Base-by-base conservation (phyloP, 2,329 filamentous ascomycete genomes). In the Trichoderma brevicompactum region DNA sequence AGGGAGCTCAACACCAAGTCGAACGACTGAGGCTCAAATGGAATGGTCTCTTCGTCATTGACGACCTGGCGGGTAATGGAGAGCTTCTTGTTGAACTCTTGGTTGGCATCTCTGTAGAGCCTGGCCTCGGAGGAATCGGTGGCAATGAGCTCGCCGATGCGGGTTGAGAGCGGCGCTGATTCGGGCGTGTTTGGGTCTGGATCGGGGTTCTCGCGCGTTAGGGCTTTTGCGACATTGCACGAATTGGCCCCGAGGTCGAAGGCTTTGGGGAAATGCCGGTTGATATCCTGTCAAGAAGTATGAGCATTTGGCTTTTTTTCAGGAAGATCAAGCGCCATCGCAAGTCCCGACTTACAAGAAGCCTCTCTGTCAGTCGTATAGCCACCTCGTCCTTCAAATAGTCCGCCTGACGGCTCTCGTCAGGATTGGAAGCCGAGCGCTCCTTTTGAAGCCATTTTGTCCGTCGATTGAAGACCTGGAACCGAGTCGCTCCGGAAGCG, bases 321-420 rank as follows among this genome's bases (percentile, higher is more conserved):
- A 28, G 23, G 23, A 28, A 28, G 23, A 28, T 3, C 23, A 28
- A 28, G 23, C 23, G 23, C 10, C 15, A 56, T 17, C 5, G 32
- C 28, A 23, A 32, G 52, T 19, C 17, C 12, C 40, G 48, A 49
- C 77, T 44, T 80, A 94, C 91, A 70, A 98, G 82, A 56, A 99
- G 82, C 53, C 95, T 86, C 72, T 98, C 94, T 72, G 91, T 92
- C 32, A 99, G 81, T 56, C 95, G 87, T 52, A 84, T 82, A 58
- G 95, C 95, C 5, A 97, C 90, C 76, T 98, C 94, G 74, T 98
- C 93, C 75, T 94, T 93, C 64, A 99, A 81, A 74, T 98, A 98
- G 79, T 98, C 95, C 28, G 92, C 90, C 72, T 91, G 86, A 15
- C 94, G 86, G 74, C 93, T 93, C 68, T 84, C 79, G 69, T 92